Conservation (phyloP, 2,329 filamentous ascomycete genomes). For the Penicillium sp. region DNA sequence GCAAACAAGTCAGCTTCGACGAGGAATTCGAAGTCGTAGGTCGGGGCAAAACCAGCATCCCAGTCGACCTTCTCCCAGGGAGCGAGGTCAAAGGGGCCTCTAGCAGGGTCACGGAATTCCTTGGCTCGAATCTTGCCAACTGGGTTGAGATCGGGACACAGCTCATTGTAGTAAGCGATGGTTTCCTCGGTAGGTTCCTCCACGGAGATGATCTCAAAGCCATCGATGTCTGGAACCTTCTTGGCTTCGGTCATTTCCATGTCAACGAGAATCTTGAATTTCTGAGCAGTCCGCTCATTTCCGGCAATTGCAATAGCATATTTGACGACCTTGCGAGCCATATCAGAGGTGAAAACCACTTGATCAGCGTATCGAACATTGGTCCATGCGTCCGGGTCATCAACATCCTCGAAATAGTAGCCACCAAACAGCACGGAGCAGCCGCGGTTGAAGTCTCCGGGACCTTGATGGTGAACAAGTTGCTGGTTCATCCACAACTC, state of each 20-base stretch:
- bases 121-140: slow-evolving; percentile 56
- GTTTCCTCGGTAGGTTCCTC: slow-evolving; percentile 45
- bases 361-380: not conserved
- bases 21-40: slow-evolving; percentile 55
- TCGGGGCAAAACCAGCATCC: slow-evolving; percentile 18
- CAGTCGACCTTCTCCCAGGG: slow-evolving; percentile 32
- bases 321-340: slow-evolving; percentile 51
- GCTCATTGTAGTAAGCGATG: slow-evolving; percentile 48
- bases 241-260: slow-evolving; percentile 41
- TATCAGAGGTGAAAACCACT: slow-evolving; percentile 40
- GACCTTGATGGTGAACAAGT: slow-evolving; percentile 53
- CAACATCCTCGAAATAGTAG: slow-evolving; percentile 45
- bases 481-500: slow-evolving; percentile 64
- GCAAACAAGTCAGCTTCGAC: slow-evolving; percentile 62
- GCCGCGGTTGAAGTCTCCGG: slow-evolving; percentile 78
- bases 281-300: slow-evolving; percentile 32
- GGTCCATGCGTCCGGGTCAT: slow-evolving; percentile 26
- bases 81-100: slow-evolving; percentile 37
- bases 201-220: slow-evolving; percentile 61
- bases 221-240: slow-evolving; percentile 50
- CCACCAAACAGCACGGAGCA: slow-evolving; percentile 67
- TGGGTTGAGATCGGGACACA: slow-evolving; percentile 46
- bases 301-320: slow-evolving; percentile 51
- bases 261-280: slow-evolving; percentile 40
- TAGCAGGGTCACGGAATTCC: slow-evolving; percentile 47